These are phyloP conservation scores for Linnemannia hyalina DNA, from an alignment of 192 early-diverging fungal genomes.

Conservation along the genomic window DNA sequence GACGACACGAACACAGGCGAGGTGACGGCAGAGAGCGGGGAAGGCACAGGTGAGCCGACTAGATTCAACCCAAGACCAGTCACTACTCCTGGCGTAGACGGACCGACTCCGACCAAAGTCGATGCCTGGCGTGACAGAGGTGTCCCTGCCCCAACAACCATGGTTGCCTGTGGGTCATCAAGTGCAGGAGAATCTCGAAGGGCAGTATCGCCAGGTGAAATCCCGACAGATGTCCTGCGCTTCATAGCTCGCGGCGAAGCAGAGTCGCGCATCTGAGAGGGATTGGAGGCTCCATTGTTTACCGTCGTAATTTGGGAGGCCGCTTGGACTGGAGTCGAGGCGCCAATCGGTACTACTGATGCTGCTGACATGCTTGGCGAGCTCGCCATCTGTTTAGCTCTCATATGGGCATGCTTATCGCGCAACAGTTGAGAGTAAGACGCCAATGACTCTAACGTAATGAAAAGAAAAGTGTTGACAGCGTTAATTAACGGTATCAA, in stretches of 20 bases:
- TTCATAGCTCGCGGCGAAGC: slow-evolving; percentile 43
- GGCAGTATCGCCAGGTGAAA: slow-evolving; percentile 28
- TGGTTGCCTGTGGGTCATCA: slow-evolving; percentile 11
- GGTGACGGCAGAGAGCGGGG: background rate
- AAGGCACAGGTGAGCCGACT: slow-evolving; percentile 17
- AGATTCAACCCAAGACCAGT: slow-evolving; percentile 25
- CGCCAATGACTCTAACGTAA: slow-evolving; percentile 22
- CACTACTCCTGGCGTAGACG: background rate
- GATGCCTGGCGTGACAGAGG: background rate
- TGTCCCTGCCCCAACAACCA: background rate
- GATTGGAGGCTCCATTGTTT: background rate
- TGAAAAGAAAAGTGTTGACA: background rate
- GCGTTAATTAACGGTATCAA: background rate
- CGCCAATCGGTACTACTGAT: background rate
- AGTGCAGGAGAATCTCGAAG: slow-evolving; percentile 21
- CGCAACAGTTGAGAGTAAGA: slow-evolving; percentile 26
- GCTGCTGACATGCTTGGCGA: background rate
- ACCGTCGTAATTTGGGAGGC: background rate
- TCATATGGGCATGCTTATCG: slow-evolving; percentile 1
- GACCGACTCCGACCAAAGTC: background rate
- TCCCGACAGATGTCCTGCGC: slow-evolving; percentile 37
- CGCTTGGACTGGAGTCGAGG: background rate
- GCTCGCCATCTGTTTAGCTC: background rate
- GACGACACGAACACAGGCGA: background rate
- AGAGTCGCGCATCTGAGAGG: slow-evolving; percentile 18